Conservation (phyloP, 495 filamentous ascomycete species). For the Platismatia glauca region DNA sequence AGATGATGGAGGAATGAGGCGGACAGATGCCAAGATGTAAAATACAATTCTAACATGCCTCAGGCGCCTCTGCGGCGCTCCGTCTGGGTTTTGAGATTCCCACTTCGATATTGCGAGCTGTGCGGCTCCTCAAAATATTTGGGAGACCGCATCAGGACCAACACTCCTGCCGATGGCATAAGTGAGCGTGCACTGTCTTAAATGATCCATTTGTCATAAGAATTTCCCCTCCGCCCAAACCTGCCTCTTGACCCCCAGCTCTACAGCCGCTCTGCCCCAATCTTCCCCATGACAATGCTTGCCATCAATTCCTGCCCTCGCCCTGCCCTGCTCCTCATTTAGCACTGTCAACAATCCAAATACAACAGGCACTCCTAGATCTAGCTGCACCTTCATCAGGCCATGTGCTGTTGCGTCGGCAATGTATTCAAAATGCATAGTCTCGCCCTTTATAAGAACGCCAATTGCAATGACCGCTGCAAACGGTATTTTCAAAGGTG, state of each 20-base stretch:
- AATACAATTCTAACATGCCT: slow-evolving; percentile 12
- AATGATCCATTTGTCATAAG: slow-evolving; percentile 12
- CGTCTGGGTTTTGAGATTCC: not conserved
- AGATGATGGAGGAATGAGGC: slow-evolving; percentile 68
- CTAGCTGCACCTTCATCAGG: slow-evolving; percentile 87
- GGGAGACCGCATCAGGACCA: not conserved
- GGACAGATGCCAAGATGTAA: slow-evolving; percentile 10
- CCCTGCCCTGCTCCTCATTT: slow-evolving; percentile 76
- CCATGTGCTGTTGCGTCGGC: slow-evolving; percentile 82
- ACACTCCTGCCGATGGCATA: not conserved
- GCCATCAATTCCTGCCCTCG: slow-evolving; percentile 68
- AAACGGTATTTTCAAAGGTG: slow-evolving; percentile 56
- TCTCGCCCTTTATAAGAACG: slow-evolving; percentile 94
- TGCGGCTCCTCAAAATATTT: not conserved
- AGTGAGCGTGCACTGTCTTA: not conserved
- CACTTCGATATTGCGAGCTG: not conserved
- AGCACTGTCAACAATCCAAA: slow-evolving; percentile 90
- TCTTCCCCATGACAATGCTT: slow-evolving; percentile 74
- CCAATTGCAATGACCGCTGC: slow-evolving; percentile 93
- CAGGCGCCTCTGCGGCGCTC: slow-evolving; percentile 4
- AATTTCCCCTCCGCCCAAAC: slow-evolving; percentile 42
- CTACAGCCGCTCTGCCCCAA: slow-evolving; percentile 62
- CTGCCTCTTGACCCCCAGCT: slow-evolving; percentile 38
- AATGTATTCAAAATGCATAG: slow-evolving; percentile 98
- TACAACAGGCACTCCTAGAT: slow-evolving; percentile 77